Base-by-base conservation (phyloP, 495 filamentous ascomycete genomes). In the Neurospora discreta region DNA sequence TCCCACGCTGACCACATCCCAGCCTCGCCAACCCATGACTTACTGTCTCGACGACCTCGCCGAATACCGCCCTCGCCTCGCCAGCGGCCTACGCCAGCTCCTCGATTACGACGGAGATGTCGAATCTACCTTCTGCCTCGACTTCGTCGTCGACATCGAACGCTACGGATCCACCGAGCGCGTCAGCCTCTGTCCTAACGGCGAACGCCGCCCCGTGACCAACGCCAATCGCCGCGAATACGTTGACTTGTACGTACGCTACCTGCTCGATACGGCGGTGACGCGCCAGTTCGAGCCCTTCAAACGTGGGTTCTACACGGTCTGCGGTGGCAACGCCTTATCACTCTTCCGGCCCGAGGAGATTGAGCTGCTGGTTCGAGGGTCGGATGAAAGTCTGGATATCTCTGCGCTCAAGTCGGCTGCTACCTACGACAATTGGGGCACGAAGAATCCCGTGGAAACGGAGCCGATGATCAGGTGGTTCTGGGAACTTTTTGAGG, bases 331-430 rank as follows among this genome's bases (percentile, higher is more conserved):
- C 30, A 97, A 97, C 79, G 94, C 94, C 18, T 83, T 97, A 30
- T 93, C 91, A 3, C 85, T 98, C 13, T 97, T 98, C 78, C 88
- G 93, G n/a, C 91, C 94, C 3, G 94, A 98, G 80, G 94, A 98
- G 78, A 96, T 98, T 73, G 94, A 98, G 77, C 85, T 97, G 5
- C 86, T 97, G 3, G 86, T 98, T 16, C 89, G 95, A 46, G 94
- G 94, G 30, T 95, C 92, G n/a, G 93, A 95, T 70, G 93, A 95
- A 74, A 78, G 89, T 43, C 85, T 97, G 3, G 94, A 97, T 74
- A 89, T 98, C 65, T 83, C 83, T 3, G 89, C 91, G 33, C 83
- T 98, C 15, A 88, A 87, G 69, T 92, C 89, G 1, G 94, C 93
- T 30, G 93, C 94, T 5, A 86, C 88, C 42, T 97, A 95, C 75